Evolutionary conservation across 1,284 basidiomycete genomes (phyloP).

Genomic region (Ganoderma sinense): DNA sequence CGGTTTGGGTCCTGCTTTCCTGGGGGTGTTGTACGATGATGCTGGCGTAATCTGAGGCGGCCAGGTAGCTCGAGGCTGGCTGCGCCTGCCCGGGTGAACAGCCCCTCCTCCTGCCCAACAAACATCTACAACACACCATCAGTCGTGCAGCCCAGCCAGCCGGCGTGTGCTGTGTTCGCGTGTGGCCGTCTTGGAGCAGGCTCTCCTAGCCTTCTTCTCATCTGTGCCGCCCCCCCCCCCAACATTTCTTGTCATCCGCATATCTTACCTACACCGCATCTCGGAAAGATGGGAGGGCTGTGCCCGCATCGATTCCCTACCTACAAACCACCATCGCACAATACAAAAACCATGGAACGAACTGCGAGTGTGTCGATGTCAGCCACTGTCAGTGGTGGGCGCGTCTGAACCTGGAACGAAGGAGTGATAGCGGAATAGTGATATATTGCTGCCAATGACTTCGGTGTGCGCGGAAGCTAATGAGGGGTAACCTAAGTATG

Average conservation of each 20-base stretch:
- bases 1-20: constrained; percentile 21
- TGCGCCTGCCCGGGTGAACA: constrained; percentile 26
- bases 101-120: constrained; percentile 17
- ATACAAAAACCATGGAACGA: constrained; percentile 28
- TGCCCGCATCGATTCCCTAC: constrained; percentile 31
- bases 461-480: neutral
- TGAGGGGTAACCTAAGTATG: constrained; percentile 3
- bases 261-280: constrained; percentile 22
- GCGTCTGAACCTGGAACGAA: too few relatives aligned
- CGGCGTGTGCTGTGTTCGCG: neutral
- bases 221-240: constrained; percentile 9
- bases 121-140: constrained; percentile 7
- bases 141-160: constrained; percentile 9
- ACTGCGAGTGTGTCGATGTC: neutral
- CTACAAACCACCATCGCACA: constrained; percentile 18
- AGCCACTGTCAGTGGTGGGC: neutral
- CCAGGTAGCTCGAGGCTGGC: constrained; percentile 27
- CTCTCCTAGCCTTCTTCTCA: constrained; percentile 9
- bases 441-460: constrained; percentile 19
- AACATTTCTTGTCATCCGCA: constrained; percentile 21
- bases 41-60: constrained; percentile 28
- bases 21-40: constrained; percentile 33
- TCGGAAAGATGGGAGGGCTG: constrained; percentile 37
- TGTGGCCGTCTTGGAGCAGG: constrained; percentile 19
- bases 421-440: constrained; percentile 11